Evolutionary conservation across 306 rosid species (phyloP), one percentile per base, ranked within the genome.

Genomic region (Elaeagnus macrophylla): DNA sequence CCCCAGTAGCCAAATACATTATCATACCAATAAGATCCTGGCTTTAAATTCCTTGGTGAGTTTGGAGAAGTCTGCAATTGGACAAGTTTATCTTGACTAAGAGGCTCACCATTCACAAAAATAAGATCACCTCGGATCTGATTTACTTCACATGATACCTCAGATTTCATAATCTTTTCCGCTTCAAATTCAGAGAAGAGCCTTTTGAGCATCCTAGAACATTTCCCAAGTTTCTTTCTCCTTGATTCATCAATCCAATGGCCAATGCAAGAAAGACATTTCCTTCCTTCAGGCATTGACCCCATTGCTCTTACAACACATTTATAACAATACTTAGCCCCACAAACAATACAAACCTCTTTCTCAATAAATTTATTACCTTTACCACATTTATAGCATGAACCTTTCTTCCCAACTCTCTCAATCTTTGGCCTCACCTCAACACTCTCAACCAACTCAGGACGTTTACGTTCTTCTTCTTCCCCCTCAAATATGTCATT

Each of bases 201-300:
- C 43, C 69, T 45, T 68, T 72, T 82, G 46, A 88, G 79, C 81
- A 88, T 46, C 71, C 72, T 40, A 39, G 86, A 82, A 69, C 65
- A 45, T 51, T 76, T 77, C 2, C 96, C 96, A 17, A 88, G 53
- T 7, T 9, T 74, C 50, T 63, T 45, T 20, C 94, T 49, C 51
- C 72, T 76, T 1, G 13, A 57, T 77, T 88, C 96, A 39, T 84
- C 81, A 51, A 88, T 80, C 39, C 66, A 20, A 19, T 7, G 13
- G 39, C 79, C 80, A 64, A 82, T 84, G 72, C 94, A 88, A 55
- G 59, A 40, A 13, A 88, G 46, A 64, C 96, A 84, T 59, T 88
- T 88, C 46, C 96, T 79, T 14, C 96, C 96, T 71, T 88, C 78
- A 2, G 94, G 88, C 96, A 88, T 84, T 9, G 88, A 62, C 63